phyloP scores from a whole-genome alignment of 768 basidiomycete genomes.

The Clavulina sp. region DNA sequence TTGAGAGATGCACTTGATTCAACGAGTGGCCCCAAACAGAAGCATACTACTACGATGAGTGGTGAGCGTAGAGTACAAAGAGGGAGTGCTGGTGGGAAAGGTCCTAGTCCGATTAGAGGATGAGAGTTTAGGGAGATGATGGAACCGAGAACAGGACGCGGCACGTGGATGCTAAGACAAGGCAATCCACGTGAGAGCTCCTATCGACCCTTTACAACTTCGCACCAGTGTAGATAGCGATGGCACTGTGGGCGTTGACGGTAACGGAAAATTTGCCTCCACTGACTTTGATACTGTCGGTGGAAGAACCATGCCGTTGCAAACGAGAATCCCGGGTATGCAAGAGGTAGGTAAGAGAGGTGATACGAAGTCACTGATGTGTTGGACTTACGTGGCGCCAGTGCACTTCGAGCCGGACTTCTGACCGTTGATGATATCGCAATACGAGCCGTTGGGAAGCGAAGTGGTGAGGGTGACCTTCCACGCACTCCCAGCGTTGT shows the following conservation, averaged over 20 bases:
- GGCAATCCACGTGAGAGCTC: no score
- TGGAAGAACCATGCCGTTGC: neutral
- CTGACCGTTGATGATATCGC: constrained; percentile 42
- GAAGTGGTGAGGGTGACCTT: constrained; percentile 37
- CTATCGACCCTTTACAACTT: neutral
- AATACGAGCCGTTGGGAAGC: constrained; percentile 40
- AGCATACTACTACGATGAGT: no score
- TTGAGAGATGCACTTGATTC: no score
- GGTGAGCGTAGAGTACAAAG: no score
- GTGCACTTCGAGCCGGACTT: constrained; percentile 28
- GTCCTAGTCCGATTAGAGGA: no score
- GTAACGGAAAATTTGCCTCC: constrained; percentile 30
- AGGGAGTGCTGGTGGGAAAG: no score
- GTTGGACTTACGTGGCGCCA: constrained; percentile 28
- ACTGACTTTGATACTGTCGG: constrained; percentile 29
- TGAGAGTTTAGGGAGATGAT: no score
- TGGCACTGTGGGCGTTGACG: constrained; percentile 33
- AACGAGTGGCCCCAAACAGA: no score
- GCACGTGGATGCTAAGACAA: no score
- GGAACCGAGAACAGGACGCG: no score
- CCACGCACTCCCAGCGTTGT: constrained; percentile 43
- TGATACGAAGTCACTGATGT: neutral
- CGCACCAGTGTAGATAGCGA: constrained; percentile 12
- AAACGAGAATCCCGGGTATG: neutral
- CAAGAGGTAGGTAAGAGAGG: neutral